Conservation (phyloP, 2,329 filamentous ascomycete genomes). For the Alternaria sp. region DNA sequence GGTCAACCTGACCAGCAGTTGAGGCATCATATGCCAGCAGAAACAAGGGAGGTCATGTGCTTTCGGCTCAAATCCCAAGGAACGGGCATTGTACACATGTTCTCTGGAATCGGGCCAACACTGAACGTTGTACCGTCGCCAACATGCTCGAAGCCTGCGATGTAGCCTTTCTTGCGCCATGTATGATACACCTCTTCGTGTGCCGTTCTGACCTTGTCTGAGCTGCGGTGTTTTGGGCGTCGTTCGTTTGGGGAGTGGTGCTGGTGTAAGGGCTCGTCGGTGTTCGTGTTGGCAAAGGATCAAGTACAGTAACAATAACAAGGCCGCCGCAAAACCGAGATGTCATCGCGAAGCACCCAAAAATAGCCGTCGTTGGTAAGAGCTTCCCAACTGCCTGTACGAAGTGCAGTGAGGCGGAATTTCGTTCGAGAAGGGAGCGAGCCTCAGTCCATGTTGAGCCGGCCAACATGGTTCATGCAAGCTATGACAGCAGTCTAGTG, state of each 20-base stretch:
- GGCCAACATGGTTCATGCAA: conserved; percentile 13
- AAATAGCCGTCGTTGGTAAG: background rate
- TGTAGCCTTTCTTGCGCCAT: conserved; percentile 23
- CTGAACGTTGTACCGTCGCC: conserved; percentile 25
- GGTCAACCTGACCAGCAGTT: conserved; percentile 8
- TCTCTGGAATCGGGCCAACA: conserved; percentile 28
- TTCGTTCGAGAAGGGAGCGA: background rate
- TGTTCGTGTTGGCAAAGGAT: conserved; percentile 21
- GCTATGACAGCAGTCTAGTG: conserved; percentile 9
- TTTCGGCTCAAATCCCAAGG: conserved; percentile 3
- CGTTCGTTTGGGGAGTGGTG: conserved; percentile 20
- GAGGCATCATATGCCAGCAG: background rate
- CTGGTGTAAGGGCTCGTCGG: conserved; percentile 5
- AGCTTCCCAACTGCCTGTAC: background rate
- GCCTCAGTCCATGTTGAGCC: conserved; percentile 16
- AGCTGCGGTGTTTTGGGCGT: conserved; percentile 29
- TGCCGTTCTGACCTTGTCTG: conserved; percentile 20
- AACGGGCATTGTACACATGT: conserved; percentile 10
- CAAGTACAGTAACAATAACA: conserved; percentile 23
- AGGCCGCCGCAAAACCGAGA: conserved; percentile 12
- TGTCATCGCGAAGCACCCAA: conserved; percentile 2
- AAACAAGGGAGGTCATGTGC: background rate
- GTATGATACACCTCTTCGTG: conserved; percentile 12
- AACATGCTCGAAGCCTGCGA: conserved; percentile 13
- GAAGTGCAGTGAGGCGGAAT: background rate